Evolutionary conservation across 2,329 filamentous ascomycete species (phyloP).

Genomic region (Polytolypa hystricis): DNA sequence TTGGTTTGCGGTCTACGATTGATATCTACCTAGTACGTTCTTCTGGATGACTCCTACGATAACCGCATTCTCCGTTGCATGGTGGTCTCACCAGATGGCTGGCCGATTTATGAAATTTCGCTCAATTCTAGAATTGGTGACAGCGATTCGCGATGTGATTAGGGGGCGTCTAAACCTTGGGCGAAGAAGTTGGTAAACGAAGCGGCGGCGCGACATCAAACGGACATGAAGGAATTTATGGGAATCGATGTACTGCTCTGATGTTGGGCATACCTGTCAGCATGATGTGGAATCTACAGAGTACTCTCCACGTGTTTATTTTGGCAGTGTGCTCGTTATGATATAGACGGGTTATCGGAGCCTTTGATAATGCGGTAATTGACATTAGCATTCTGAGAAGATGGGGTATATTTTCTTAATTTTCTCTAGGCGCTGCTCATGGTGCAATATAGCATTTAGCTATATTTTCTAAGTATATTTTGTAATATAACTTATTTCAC

Average conservation of each 20-base stretch:
- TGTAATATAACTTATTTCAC: too few relatives aligned
- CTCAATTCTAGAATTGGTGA: slow-evolving; percentile 23
- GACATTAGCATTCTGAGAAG: too few relatives aligned
- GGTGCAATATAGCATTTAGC: too few relatives aligned
- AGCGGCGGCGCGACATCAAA: slow-evolving; percentile 7
- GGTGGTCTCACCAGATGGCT: slow-evolving; percentile 21
- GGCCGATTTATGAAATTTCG: slow-evolving; percentile 19
- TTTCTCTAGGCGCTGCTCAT: too few relatives aligned
- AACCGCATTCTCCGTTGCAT: slow-evolving; percentile 23
- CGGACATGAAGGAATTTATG: slow-evolving; percentile 22
- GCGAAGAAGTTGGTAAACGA: slow-evolving; percentile 12
- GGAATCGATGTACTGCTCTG: slow-evolving; percentile 24
- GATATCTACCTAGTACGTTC: too few relatives aligned
- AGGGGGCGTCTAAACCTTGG: slow-evolving; percentile 28
- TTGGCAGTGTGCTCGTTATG: slow-evolving; percentile 1
- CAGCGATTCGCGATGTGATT: slow-evolving; percentile 24
- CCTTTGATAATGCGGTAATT: too few relatives aligned
- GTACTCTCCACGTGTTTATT: slow-evolving; percentile 20
- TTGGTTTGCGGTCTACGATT: too few relatives aligned
- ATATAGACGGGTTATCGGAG: too few relatives aligned
- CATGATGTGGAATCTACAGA: slow-evolving; percentile 25
- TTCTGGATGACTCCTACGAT: too few relatives aligned
- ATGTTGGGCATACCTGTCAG: slow-evolving; percentile 21
- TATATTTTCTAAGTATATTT: too few relatives aligned
- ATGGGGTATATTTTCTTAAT: too few relatives aligned